Conservation (phyloP, 768 basidiomycete species). For the Royoungia palumana region DNA sequence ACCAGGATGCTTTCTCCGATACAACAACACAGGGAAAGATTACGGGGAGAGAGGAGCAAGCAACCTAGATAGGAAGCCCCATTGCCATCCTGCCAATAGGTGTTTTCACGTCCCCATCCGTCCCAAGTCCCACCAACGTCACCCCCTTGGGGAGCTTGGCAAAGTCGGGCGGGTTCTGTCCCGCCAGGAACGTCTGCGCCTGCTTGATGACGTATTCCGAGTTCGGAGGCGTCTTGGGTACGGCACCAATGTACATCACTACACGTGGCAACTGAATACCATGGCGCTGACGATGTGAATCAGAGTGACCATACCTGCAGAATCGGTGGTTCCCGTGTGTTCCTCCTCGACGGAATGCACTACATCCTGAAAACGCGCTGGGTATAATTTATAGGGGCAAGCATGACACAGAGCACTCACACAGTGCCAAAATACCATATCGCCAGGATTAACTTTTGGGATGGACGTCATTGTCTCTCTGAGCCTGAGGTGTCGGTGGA, state of each 20-base stretch:
- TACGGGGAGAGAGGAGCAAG: too few relatives aligned
- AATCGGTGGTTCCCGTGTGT: conserved; percentile 53
- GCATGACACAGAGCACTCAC: conserved; percentile 26
- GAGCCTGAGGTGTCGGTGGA: conserved; percentile 68
- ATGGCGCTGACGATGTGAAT: background rate
- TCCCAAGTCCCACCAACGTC: conserved; percentile 39
- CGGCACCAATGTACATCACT: conserved; percentile 81
- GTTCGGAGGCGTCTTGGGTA: conserved; percentile 63
- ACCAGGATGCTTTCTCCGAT: too few relatives aligned
- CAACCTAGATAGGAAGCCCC: conserved; percentile 37
- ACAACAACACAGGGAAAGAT: too few relatives aligned
- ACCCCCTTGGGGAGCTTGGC: conserved; percentile 44
- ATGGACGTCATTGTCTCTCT: conserved; percentile 65
- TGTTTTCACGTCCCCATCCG: conserved; percentile 36
- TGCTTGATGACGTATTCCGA: conserved; percentile 60
- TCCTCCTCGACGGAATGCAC: conserved; percentile 47
- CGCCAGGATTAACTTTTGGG: conserved; percentile 70
- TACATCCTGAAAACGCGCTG: conserved; percentile 33
- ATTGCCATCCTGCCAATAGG: conserved; percentile 33
- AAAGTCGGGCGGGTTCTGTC: conserved; percentile 71
- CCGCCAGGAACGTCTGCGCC: conserved; percentile 55
- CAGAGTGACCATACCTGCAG: conserved; percentile 42
- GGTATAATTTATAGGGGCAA: too few relatives aligned
- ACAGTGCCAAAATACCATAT: conserved; percentile 79
- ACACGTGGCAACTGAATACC: conserved; percentile 1